Evolutionary conservation across 2,329 filamentous ascomycete genomes (phyloP), one percentile per base, ranked within the genome.

Genomic region (Thelonectria discophora): DNA sequence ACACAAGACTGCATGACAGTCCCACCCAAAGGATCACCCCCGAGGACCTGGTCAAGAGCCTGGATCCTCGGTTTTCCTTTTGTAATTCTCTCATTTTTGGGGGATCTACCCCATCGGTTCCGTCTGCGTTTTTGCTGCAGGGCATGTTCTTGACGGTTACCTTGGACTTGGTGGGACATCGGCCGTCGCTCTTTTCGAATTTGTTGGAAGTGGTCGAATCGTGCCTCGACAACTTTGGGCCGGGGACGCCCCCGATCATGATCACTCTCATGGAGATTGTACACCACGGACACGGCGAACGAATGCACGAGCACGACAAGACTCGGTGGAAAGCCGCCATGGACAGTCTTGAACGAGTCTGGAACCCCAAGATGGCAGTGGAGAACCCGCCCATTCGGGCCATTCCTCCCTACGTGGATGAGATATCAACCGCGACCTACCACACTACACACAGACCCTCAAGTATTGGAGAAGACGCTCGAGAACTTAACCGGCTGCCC

Each of bases 41-140:
- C 11, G 72, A 75, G 43, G 70, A 73, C 30, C 69, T 79, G 27
- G 75, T 75, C 1, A 69, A 69, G 39, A 72, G 69, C 11, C 61
- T 79, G 9, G 75, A 78, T 47, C 63, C 72, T 5, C 73, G 69
- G 9, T 78, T 78, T 60, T 71, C 71, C 8, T 79, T 76, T 58
- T 79, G 77, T 70, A 78, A 78, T 60, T 78, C 76, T 1, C 67
- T 78, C 39, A 73, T 79, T 5, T 74, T 75, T 20, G 73, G 73
- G 9, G 71, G 72, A 10, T 73, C 75, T 10, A 76, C 72, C 1
- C 76, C 77, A 12, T 68, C 65, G 30, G 62, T 76, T 0, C 76
- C 77, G 0, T 75, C 77, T 5, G 76, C 77, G 6, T 75, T 75
- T 15, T 63, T 79, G 2, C 70, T 79, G 6, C 77, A 79, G 58